Conservation (phyloP, 345 rosid genomes). For the Melastoma malabathricum region DNA sequence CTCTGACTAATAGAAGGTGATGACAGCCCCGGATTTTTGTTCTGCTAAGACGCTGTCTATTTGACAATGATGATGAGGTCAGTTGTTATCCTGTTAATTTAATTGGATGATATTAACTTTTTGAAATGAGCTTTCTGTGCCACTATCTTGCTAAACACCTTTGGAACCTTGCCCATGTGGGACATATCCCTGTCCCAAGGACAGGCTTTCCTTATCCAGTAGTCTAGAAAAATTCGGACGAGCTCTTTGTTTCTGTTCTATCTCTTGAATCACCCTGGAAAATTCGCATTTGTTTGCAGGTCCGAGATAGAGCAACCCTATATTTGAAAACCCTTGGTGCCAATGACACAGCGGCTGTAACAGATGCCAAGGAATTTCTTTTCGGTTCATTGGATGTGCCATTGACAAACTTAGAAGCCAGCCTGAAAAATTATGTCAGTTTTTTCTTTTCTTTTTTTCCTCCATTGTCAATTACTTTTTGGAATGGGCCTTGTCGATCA, state of each 20-base stretch:
- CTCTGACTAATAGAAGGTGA: slow-evolving; percentile 4
- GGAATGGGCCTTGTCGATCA: slow-evolving; percentile 6
- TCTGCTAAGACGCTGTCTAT: slow-evolving; percentile 80
- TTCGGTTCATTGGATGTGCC: slow-evolving; percentile 82
- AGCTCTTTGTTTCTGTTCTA: no score
- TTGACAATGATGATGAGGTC: slow-evolving; percentile 98
- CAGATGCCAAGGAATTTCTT: slow-evolving; percentile 58
- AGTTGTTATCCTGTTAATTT: slow-evolving; percentile 8
- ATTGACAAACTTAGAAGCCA: slow-evolving; percentile 70
- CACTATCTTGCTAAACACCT: background rate
- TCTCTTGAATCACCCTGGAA: no score
- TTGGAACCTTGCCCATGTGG: background rate
- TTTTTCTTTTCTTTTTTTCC: slow-evolving; percentile 2
- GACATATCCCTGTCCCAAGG: no score
- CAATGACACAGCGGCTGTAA: slow-evolving; percentile 47
- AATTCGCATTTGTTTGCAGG: slow-evolving; percentile 25
- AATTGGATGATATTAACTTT: background rate
- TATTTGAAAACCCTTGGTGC: slow-evolving; percentile 70
- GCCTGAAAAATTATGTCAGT: slow-evolving; percentile 85
- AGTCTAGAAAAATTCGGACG: no score
- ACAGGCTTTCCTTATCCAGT: no score
- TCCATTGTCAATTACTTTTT: slow-evolving; percentile 4
- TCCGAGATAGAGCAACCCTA: slow-evolving; percentile 95
- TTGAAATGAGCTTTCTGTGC: background rate
- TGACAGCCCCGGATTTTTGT: slow-evolving; percentile 77